A percentile compares a stretch with the other conserved stretches of the same genome.
Conservation (phyloP, 495 filamentous ascomycete genomes). For the Xylaria nigripes region DNA sequence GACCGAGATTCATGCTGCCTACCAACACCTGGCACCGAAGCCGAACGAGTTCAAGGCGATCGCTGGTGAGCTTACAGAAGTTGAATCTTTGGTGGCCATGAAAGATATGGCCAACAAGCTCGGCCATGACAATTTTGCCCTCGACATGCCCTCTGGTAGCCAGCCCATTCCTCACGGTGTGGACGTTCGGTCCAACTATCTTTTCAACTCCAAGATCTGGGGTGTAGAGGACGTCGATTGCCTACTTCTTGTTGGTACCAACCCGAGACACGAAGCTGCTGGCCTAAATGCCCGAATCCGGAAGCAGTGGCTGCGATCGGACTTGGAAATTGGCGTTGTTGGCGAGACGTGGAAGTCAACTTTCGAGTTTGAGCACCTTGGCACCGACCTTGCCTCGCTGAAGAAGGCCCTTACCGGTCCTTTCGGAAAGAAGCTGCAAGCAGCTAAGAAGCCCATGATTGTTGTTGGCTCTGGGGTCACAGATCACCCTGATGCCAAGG, state of each 20-base stretch:
- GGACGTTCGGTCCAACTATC: conserved; percentile 87
- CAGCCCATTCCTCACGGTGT: conserved; percentile 84
- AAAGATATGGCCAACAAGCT: conserved; percentile 95
- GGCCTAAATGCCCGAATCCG: conserved; percentile 92
- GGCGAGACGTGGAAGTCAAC: conserved; percentile 87
- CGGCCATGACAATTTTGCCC: conserved; percentile 87
- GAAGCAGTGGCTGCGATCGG: conserved; percentile 94
- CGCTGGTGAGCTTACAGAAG: conserved; percentile 82
- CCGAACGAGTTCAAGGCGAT: conserved; percentile 93
- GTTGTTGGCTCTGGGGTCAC: conserved; percentile 82
- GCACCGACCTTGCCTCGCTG: conserved; percentile 62
- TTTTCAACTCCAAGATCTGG: conserved; percentile 90
- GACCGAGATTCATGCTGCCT: conserved; percentile 70
- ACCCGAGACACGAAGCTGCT: conserved; percentile 88
- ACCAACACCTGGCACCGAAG: conserved; percentile 64
- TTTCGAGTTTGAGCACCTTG: conserved; percentile 87
- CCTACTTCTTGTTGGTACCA: conserved; percentile 88
- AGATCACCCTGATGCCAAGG: conserved; percentile 83
- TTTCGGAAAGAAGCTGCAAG: conserved; percentile 83
- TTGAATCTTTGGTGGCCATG: conserved; percentile 87
- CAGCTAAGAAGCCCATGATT: conserved; percentile 92
- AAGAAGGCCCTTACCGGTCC: conserved; percentile 77
- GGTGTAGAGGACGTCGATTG: conserved; percentile 90
- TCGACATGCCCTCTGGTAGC: conserved; percentile 80
- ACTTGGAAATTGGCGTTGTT: conserved; percentile 85